phyloP scores from a whole-genome alignment of 2,329 filamentous ascomycete species.

The Sporothrix schenckii region DNA sequence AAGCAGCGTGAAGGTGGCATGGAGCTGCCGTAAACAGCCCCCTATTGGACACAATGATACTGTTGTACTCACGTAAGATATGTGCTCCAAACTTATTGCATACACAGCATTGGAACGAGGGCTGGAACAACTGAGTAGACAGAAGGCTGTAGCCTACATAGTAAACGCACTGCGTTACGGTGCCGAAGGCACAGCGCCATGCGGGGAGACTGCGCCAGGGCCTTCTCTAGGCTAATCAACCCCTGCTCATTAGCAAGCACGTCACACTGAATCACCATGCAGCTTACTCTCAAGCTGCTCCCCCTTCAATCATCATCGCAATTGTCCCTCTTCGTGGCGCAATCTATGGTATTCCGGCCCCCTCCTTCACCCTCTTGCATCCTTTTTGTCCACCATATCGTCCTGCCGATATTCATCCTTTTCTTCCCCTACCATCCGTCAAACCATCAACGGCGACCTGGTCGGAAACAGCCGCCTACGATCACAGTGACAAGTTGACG shows the following conservation, averaged over 20 bases:
- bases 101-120: background rate
- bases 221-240: conserved; percentile 32
- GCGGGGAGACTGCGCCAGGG: conserved; percentile 1
- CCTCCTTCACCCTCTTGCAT: background rate
- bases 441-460: background rate
- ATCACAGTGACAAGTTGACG: background rate
- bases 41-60: background rate
- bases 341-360: conserved; percentile 2
- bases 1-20: background rate
- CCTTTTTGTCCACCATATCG: background rate
- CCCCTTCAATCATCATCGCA: conserved; percentile 26
- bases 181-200: conserved; percentile 6
- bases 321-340: conserved; percentile 32
- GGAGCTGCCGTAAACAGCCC: background rate
- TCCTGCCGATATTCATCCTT: background rate
- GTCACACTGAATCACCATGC: conserved; percentile 11
- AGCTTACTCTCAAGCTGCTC: background rate
- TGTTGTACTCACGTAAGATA: too few species aligned
- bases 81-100: too few species aligned
- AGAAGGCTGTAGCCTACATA: background rate
- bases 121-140: background rate
- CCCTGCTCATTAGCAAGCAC: conserved; percentile 33
- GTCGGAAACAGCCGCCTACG: background rate
- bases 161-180: background rate
- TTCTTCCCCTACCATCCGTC: background rate